phyloP scores from a whole-genome alignment of 805 yeast species.

The Maudiozyma turicensis region DNA sequence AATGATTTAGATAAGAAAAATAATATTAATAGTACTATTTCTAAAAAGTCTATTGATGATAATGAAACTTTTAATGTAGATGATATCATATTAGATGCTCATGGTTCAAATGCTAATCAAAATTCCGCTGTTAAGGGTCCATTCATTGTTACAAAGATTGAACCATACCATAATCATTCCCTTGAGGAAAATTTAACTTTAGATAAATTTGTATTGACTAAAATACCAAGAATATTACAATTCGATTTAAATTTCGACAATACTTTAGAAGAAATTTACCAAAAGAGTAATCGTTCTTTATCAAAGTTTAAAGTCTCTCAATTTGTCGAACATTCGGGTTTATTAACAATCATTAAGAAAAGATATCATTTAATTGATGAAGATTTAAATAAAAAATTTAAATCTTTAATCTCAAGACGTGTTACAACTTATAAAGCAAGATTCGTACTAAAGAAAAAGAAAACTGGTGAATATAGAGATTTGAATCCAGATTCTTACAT shows the following conservation, averaged over 20 bases:
- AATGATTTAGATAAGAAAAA: background rate
- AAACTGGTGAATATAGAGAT: conserved; percentile 22
- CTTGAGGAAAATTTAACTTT: conserved; percentile 24
- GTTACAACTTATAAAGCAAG: conserved; percentile 30
- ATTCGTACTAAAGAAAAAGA: conserved; percentile 27
- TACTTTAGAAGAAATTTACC: conserved; percentile 24
- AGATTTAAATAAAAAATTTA: conserved; percentile 25
- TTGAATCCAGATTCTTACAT: conserved; percentile 4
- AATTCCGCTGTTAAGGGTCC: conserved; percentile 17
- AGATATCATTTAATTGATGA: conserved; percentile 24
- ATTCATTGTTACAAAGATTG: conserved; percentile 28
- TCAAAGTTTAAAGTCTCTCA: conserved; percentile 27
- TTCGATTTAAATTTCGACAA: conserved; percentile 28
- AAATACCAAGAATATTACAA: conserved; percentile 27
- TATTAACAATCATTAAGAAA: conserved; percentile 23
- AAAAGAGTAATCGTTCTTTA: conserved; percentile 24
- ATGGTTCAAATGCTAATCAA: background rate
- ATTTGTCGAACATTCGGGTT: conserved; percentile 28
- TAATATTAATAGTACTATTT: background rate
- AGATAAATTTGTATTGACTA: conserved; percentile 26
- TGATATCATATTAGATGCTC: background rate
- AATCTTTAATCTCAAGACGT: conserved; percentile 26
- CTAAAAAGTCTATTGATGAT: background rate
- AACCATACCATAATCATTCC: conserved; percentile 29
- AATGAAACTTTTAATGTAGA: background rate